Evolutionary conservation across 2,329 filamentous ascomycete species (phyloP), one percentile per base, ranked within the genome.

Genomic region (Reticulascus tulasneorum): DNA sequence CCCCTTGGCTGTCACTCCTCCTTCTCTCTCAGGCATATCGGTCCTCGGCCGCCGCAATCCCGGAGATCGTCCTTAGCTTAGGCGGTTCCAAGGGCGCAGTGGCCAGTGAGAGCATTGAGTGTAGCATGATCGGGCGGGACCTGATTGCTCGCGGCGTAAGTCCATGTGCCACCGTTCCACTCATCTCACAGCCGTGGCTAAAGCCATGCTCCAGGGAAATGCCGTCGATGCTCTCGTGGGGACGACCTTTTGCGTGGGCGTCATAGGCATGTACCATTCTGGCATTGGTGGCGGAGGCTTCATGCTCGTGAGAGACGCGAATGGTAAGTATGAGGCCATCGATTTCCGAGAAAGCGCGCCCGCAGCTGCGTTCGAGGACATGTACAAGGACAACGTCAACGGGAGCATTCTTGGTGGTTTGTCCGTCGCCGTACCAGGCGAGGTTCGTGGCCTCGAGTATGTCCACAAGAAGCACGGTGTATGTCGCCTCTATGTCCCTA

Each of bases 261-360:
- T 86, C 7, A 73, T 85, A 28, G 82, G 75, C 37, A 86, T 86
- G 79, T 86, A 87, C 49, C 85, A 90, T 56, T 77, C 76, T 25
- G 90, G 91, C 12, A 84, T 96, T 40, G 90, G 86, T 15, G 91
- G 91, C 7, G 91, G 91, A 25, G 91, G 91, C 3, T 97, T 97
- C 62, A 85, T 89, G 73, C 70, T 95, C 6, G 77, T 95, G 6
- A 80, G 86, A 30, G 72, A 78, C 22, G 64, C 77, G 12, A 69
- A 86, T 40, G 88, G 88, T n/a, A 68, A 69, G 13, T 94, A 90
- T 54, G 88, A 94, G 54, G 82, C 82, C 40, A 80, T 97, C 48
- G 91, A 97, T 61, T 97, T 94, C 54, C 75, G 91, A 29, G 91
- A 97, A 59, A 79, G 84, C 0, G 91, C 91, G 0, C 91, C 91